Evolutionary conservation across 2,329 filamentous ascomycete species (phyloP).

Genomic region (Fusarium solani-melongenae): DNA sequence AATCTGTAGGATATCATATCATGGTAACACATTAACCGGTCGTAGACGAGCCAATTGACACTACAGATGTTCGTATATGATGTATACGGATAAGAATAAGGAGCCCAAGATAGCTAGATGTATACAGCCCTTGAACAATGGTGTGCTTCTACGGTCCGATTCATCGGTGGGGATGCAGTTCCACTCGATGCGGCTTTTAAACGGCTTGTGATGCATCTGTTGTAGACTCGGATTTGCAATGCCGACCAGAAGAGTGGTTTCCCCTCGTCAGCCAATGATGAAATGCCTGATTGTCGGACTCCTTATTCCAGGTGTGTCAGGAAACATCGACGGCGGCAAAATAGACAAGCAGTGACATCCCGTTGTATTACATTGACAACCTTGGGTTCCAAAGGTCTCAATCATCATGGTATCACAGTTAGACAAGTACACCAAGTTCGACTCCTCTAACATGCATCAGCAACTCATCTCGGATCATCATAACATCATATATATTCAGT

Average conservation of each 20-base stretch:
- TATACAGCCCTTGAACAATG: background rate
- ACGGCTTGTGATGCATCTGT: background rate
- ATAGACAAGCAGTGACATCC: background rate
- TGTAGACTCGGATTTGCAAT: constrained; percentile 18
- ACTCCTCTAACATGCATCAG: background rate
- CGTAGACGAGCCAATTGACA: background rate
- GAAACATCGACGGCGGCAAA: background rate
- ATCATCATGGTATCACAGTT: background rate
- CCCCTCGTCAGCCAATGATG: constrained; percentile 21
- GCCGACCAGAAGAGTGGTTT: background rate
- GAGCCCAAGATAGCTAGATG: background rate
- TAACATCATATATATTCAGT: background rate
- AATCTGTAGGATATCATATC: background rate
- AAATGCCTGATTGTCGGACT: constrained; percentile 10
- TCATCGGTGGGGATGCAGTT: constrained; percentile 13
- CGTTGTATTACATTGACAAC: background rate
- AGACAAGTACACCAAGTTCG: background rate
- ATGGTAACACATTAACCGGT: background rate
- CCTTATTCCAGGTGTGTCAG: background rate
- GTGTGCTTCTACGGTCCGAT: background rate
- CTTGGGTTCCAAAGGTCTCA: background rate
- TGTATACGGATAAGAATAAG: background rate
- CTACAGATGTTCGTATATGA: background rate
- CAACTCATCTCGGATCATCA: background rate
- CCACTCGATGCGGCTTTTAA: constrained; percentile 35